Conservation (phyloP, 768 basidiomycete genomes). For the Macrolepiota fuliginosa region DNA sequence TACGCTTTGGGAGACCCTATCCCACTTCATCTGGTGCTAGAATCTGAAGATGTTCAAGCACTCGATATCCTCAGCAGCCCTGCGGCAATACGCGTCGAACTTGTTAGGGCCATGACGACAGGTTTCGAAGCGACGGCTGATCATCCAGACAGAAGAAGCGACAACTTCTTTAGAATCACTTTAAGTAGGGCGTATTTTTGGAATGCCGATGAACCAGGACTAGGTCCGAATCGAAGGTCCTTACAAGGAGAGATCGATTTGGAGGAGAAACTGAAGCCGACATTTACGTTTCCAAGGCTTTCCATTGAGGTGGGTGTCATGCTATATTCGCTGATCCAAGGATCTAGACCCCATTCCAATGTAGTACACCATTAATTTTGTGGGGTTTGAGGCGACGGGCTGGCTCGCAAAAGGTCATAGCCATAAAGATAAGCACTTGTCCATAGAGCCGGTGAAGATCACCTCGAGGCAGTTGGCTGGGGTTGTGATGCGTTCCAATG, state of each 20-base stretch:
- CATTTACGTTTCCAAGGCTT: constrained; percentile 7
- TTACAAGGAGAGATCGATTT: constrained; percentile 9
- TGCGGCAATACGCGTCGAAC: constrained; percentile 35
- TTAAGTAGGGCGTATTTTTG: constrained; percentile 50
- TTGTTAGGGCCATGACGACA: constrained; percentile 46
- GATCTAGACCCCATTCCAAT: not conserved
- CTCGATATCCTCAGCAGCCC: constrained; percentile 47
- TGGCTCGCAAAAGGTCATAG: constrained; percentile 1
- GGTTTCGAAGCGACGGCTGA: constrained; percentile 46
- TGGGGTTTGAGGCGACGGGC: constrained; percentile 5
- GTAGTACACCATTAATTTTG: constrained; percentile 2
- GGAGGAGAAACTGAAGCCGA: constrained; percentile 7
- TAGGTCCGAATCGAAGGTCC: not conserved
- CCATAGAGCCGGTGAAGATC: not conserved
- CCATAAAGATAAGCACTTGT: not conserved
- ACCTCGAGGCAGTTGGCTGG: constrained; percentile 11
- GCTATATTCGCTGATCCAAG: not conserved
- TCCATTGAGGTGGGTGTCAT: constrained; percentile 7
- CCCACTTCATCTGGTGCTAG: constrained; percentile 47
- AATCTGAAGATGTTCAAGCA: constrained; percentile 41
- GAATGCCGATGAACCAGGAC: constrained; percentile 18
- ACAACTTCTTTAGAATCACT: constrained; percentile 43
- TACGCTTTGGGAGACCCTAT: constrained; percentile 52
- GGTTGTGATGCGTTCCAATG: constrained; percentile 2
- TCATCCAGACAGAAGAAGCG: constrained; percentile 33